Base-by-base conservation (phyloP, 768 basidiomycete species). In the Tulasnella sp. region DNA sequence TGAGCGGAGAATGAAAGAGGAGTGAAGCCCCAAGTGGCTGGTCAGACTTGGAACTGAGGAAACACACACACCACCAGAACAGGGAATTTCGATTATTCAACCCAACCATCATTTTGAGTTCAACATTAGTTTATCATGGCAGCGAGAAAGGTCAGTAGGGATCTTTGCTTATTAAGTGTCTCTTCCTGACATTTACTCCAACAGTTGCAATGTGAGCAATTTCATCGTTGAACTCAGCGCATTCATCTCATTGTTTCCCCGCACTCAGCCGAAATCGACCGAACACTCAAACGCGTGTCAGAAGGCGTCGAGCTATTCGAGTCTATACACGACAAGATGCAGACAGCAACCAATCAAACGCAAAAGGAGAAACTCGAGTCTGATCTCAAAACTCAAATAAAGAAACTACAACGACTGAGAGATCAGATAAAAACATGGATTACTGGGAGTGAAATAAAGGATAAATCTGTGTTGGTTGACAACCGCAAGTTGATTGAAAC, bases 341-440 rank as follows among this genome's bases (percentile, higher is more conserved):
- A 91, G 65, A 76, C 83, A 43, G 85, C 92, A 15, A 86, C 87
- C 28, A 98, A 95, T 69, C 82, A 92, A 66, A 87, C 93, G 0
- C 92, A 96, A 71, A 96, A 96, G 66, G 95, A 98, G 77, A 99
- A 99, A 68, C 79, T 89, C 45, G 95, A 99, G 66, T 80, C 74
- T 3, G 84, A 98, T 60, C 71, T 98, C 64, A 91, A 98, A 71
- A 93, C 91, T 44, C 95, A 99, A 72, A 98, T 99, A 63, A 99
- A 99, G 79, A 87, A 87, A 65, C 74, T 88, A 0, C 84, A 88
- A 66, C 75, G 84, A 55, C 65, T 86, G 56, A 71, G 84, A 56
- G 84, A 88, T 69, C 84, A 87, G 70, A 85, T 88, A 66, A 88
- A 88, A 70, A 89, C 89, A 2, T 99, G 95, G 95, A 79, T 93